Evolutionary conservation across 441 rosid species (phyloP).

Genomic region (Bruguiera hainesii): DNA sequence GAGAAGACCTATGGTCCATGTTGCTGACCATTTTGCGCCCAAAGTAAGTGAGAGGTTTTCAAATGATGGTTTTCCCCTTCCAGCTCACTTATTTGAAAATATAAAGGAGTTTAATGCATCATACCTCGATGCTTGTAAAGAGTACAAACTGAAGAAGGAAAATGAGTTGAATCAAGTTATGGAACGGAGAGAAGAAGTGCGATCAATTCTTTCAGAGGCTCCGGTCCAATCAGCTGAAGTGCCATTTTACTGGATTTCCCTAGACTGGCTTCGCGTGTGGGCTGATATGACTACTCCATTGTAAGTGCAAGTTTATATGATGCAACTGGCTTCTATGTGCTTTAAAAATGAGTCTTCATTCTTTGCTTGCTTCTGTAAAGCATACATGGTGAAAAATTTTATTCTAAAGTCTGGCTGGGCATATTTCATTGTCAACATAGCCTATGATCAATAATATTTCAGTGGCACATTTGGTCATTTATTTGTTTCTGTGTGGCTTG

Average conservation of each 20-base stretch:
- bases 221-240: slow-evolving; percentile 66
- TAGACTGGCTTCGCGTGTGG: slow-evolving; percentile 96
- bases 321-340: slow-evolving; percentile 9
- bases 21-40: slow-evolving; percentile 30
- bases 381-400: neutral
- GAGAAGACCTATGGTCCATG: slow-evolving; percentile 27
- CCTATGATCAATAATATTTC: no score
- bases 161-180: slow-evolving; percentile 48
- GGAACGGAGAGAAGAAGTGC: slow-evolving; percentile 80
- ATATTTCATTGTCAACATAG: no score
- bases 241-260: slow-evolving; percentile 73
- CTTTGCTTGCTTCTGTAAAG: slow-evolving; percentile 5
- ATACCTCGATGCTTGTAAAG: slow-evolving; percentile 57
- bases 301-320: slow-evolving; percentile 50
- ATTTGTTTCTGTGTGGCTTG: no score
- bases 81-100: slow-evolving; percentile 61
- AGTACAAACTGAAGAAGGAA: slow-evolving; percentile 59
- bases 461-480: no score
- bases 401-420: no score
- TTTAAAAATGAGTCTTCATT: slow-evolving; percentile 8
- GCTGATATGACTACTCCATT: slow-evolving; percentile 65
- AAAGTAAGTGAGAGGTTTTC: slow-evolving; percentile 37
- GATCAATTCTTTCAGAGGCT: slow-evolving; percentile 79
- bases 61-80: slow-evolving; percentile 50
- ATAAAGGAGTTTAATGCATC: slow-evolving; percentile 56